A percentile compares a stretch with the other conserved stretches of the same genome.
These are phyloP conservation scores for Quercus agrifolia DNA, from an alignment of 306 rosid species.

Conservation along the genomic window DNA sequence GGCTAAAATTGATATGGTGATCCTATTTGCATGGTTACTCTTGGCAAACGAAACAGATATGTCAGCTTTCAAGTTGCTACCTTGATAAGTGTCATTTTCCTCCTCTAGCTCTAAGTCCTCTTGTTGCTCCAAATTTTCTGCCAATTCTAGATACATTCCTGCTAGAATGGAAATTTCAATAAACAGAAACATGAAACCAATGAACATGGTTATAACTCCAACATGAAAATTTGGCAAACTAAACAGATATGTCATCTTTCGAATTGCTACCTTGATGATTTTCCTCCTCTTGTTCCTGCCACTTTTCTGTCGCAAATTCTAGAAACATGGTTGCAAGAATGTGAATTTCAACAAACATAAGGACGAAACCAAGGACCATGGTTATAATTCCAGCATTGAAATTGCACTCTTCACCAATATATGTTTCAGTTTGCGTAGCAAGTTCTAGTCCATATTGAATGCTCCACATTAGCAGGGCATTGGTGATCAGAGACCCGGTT, in stretches of 20 bases:
- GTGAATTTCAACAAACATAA: conserved; percentile 49
- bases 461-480: conserved; percentile 32
- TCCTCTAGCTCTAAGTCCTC: conserved; percentile 1
- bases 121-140: conserved; percentile 35
- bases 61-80: conserved; percentile 11
- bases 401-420: conserved; percentile 23
- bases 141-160: conserved; percentile 40
- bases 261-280: conserved; percentile 19
- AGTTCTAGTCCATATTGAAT: conserved; percentile 32
- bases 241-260: conserved; percentile 1
- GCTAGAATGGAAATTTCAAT: conserved; percentile 53
- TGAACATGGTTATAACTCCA: conserved; percentile 44
- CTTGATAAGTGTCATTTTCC: conserved; percentile 20
- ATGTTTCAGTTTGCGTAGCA: conserved; percentile 20
- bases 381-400: conserved; percentile 40
- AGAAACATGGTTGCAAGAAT: conserved; percentile 43
- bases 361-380: conserved; percentile 48
- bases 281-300: conserved; percentile 33
- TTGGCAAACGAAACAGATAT: not conserved
- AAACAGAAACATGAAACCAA: conserved; percentile 45
- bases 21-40: not conserved
- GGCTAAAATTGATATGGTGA: not conserved
- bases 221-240: conserved; percentile 17
- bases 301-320: conserved; percentile 31
- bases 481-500: conserved; percentile 29